Percentiles rank a stretch among this genome's conserved stretches.
These are phyloP conservation scores for Musa beccarii DNA, from an alignment of 176 grass and related monocot genomes.

Conservation along the genomic window DNA sequence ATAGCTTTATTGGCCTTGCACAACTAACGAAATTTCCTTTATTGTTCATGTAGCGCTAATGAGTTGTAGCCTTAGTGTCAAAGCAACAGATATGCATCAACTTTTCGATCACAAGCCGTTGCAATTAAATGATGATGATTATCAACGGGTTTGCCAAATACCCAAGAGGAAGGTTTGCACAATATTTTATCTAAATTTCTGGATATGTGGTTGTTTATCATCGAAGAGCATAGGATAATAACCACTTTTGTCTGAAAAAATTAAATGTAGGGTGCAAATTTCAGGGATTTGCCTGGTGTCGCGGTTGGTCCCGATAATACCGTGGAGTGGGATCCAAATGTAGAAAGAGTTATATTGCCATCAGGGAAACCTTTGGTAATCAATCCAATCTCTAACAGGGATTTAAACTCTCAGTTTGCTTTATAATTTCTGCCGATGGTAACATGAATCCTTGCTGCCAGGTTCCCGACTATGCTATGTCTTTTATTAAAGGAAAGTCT, in stretches of 20 bases:
- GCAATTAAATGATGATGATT: slow-evolving; percentile 50
- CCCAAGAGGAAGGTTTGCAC: slow-evolving; percentile 49
- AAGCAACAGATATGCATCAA: slow-evolving; percentile 25
- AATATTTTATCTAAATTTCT: not conserved
- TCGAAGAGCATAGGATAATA: too few relatives aligned
- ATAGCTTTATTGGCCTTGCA: too few relatives aligned
- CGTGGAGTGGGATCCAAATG: slow-evolving; percentile 38
- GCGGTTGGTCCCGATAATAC: slow-evolving; percentile 54
- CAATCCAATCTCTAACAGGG: too few relatives aligned
- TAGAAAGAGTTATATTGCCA: slow-evolving; percentile 28
- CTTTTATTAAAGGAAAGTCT: slow-evolving; percentile 58
- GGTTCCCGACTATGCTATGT: slow-evolving; percentile 83
- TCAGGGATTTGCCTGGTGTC: slow-evolving; percentile 59
- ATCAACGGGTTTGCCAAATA: slow-evolving; percentile 45
- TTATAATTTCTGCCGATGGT: too few relatives aligned
- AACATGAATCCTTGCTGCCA: slow-evolving; percentile 4
- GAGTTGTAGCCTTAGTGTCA: slow-evolving; percentile 31
- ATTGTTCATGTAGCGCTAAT: slow-evolving; percentile 32
- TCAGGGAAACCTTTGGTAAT: slow-evolving; percentile 80
- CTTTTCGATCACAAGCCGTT: slow-evolving; percentile 65
- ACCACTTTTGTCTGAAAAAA: not conserved
- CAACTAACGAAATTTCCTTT: too few relatives aligned
- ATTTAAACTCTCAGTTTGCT: too few relatives aligned
- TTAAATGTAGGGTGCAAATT: slow-evolving; percentile 61
- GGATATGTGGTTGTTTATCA: not conserved